A percentile compares a stretch with the other conserved stretches of the same genome.
Conservation (phyloP, 257 asterid genomes). For the Mitragyna speciosa region DNA sequence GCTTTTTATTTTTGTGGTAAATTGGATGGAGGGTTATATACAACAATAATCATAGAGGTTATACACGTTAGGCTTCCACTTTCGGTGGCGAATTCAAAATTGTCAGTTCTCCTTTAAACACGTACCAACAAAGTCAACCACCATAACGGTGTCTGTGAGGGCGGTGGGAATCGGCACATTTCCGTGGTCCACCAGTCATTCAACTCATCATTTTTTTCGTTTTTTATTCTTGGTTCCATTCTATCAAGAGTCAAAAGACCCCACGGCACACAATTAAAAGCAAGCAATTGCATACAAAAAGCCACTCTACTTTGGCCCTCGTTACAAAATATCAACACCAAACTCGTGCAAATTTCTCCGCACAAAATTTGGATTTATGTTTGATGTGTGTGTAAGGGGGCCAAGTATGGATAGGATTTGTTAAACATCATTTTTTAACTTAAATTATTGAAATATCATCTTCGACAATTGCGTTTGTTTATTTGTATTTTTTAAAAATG, state of each 20-base stretch:
- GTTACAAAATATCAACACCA: conserved; percentile 1
- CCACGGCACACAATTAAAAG: neutral
- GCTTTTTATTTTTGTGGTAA: neutral
- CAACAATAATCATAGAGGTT: neutral
- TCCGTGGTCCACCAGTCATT: conserved; percentile 46
- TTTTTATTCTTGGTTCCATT: neutral
- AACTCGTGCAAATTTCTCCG: neutral
- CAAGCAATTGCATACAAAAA: neutral
- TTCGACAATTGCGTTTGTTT: too few relatives aligned
- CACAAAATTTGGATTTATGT: neutral
- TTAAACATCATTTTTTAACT: neutral
- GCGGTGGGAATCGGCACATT: conserved; percentile 76
- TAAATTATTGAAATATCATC: neutral
- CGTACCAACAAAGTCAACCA: conserved; percentile 43
- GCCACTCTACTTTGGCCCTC: neutral
- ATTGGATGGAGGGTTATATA: neutral
- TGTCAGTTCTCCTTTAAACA: conserved; percentile 13
- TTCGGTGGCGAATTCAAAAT: conserved; percentile 58
- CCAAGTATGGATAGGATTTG: neutral
- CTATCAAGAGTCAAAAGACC: neutral
- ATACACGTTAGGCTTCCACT: conserved; percentile 39
- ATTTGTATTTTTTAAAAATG: too few relatives aligned
- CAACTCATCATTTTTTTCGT: conserved; percentile 19
- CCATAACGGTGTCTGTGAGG: conserved; percentile 50
- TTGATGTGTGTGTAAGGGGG: neutral